Evolutionary conservation across 495 filamentous ascomycete species (phyloP), one percentile per base, ranked within the genome.

Genomic region (Clavariopsis aquatica): DNA sequence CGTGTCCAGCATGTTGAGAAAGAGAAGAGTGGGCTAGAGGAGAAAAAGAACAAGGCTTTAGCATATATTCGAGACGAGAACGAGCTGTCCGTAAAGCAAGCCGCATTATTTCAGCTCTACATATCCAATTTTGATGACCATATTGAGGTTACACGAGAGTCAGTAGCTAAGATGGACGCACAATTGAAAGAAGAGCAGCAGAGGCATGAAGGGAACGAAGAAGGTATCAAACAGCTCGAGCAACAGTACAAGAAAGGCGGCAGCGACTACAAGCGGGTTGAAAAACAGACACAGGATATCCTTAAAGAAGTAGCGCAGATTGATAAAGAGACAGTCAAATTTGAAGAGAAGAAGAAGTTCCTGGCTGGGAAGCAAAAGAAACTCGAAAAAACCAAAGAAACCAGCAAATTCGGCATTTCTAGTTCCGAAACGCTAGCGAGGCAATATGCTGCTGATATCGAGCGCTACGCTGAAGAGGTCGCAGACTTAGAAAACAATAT

Each of bases 1-100:
- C 88, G 95, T 49, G 95, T 98, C 6, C 91, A 96, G 77, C 93
- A 96, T 72, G 94, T 98, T 1, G 94, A 98, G 78, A 98, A 98
- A 74, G 94, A 98, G 79, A 96, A 90, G 79, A 90, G 86, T 52
- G 78, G 85, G 28, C 82, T 98, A 38, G 94, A 94, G 74, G 93
- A 96, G 71, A 96, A 96, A 82, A 98, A 98, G 76, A 85, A 98
- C 74, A 92, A 93, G 74, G 94, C 94, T 4, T 74, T 98, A 10
- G 86, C 90, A 4, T 97, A 85, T 71, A 88, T 98, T 64, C 85
- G 83, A 34, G 90, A 96, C 63, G 93, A 98, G 72, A 98, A 98
- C 71, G 94, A 98, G 73, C 79, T 98, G 7, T 85, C 87, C 1
- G 79, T 87, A 60, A 97, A 96, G 74, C 91, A 96, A 73, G 89